Percentiles rank a stretch among this genome's conserved stretches.
Conservation (phyloP, 2,329 filamentous ascomycete species). For the Fusarium ambrosium region DNA sequence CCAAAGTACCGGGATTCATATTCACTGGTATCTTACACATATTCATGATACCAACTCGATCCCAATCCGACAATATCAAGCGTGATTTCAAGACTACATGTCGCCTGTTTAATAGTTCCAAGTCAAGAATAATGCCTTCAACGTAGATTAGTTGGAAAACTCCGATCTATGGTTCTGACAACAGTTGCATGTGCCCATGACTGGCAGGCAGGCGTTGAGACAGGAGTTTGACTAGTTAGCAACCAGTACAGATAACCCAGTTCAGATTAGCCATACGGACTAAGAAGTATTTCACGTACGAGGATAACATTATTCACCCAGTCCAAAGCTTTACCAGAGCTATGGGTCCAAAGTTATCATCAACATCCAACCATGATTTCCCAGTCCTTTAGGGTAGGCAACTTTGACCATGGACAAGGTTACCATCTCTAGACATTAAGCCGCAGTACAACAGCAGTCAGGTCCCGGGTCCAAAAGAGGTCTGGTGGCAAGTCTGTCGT, state of each 20-base stretch:
- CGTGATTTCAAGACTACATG: neutral
- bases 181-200: neutral
- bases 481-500: slow-evolving; percentile 15
- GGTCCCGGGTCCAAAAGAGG: neutral
- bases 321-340: neutral
- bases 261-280: neutral
- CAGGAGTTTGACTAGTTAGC: neutral
- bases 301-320: too few species aligned
- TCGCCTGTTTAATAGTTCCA: neutral
- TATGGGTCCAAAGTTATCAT: neutral
- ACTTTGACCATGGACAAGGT: neutral
- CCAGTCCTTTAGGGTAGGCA: neutral
- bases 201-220: neutral
- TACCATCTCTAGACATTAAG: neutral
- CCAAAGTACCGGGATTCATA: neutral
- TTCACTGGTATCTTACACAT: neutral
- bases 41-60: neutral
- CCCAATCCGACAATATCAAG: neutral
- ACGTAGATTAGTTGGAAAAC: neutral
- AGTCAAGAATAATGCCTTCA: neutral
- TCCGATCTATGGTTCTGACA: neutral
- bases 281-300: neutral
- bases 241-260: neutral
- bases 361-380: neutral
- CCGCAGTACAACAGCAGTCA: slow-evolving; percentile 9